Conservation (phyloP, 2,329 filamentous ascomycete species). For the Ophiostoma perfectum region DNA sequence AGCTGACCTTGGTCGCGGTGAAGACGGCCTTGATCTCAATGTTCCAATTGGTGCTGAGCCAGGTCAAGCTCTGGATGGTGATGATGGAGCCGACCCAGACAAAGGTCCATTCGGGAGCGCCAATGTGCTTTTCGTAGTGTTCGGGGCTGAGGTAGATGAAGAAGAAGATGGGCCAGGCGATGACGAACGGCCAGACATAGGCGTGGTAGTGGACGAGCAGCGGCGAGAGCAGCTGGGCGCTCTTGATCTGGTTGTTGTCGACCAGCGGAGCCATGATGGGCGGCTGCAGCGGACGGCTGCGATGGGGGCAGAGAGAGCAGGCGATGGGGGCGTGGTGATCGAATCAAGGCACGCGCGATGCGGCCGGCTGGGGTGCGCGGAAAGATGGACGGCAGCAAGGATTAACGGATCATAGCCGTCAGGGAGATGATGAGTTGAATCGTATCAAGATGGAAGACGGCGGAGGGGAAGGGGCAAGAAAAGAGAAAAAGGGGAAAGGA, state of each 20-base stretch:
- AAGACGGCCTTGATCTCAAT: conserved; percentile 79
- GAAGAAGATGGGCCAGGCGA: conserved; percentile 89
- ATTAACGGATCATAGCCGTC: not conserved
- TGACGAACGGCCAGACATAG: conserved; percentile 88
- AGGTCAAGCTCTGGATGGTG: conserved; percentile 79
- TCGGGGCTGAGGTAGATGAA: conserved; percentile 77
- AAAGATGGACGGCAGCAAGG: not conserved
- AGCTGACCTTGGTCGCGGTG: conserved; percentile 66
- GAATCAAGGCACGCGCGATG: conserved; percentile 19
- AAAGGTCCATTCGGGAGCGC: conserved; percentile 96
- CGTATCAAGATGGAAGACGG: not conserved
- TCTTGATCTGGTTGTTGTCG: conserved; percentile 83
- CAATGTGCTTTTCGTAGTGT: conserved; percentile 85
- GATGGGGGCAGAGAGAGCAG: not conserved
- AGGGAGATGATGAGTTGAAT: not conserved
- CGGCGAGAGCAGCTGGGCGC: conserved; percentile 81
- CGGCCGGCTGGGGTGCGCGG: conserved; percentile 19
- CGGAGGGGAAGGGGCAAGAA: not conserved
- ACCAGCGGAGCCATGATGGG: conserved; percentile 69
- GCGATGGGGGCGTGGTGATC: not conserved
- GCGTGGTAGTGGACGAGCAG: conserved; percentile 74
- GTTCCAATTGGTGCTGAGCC: conserved; percentile 97
- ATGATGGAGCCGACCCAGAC: conserved; percentile 87
- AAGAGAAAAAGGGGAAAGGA: not conserved
- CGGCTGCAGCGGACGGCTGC: too few species aligned